Conservation (phyloP, 768 basidiomycete genomes). For the Trametes cubensis region DNA sequence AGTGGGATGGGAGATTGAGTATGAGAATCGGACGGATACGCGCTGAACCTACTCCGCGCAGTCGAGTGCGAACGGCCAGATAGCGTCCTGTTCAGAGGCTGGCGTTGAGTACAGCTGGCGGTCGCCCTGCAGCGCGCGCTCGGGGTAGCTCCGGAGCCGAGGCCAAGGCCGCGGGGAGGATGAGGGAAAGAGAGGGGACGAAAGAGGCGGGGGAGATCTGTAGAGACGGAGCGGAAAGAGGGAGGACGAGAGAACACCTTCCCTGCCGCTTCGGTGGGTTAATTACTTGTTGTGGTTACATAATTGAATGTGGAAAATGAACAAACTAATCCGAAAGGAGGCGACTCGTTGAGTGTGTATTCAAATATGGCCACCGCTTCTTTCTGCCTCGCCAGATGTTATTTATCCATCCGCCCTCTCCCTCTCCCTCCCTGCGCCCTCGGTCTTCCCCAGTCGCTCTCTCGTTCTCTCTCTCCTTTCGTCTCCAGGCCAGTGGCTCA, state of each 20-base stretch:
- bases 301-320: slow-evolving; percentile 20
- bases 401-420: slow-evolving; percentile 22
- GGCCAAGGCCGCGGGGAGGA: neutral
- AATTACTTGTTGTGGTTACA: slow-evolving; percentile 18
- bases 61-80: neutral
- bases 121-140: no score
- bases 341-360: slow-evolving; percentile 21
- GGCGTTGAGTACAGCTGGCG: no score
- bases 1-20: neutral
- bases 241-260: slow-evolving; percentile 13
- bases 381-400: slow-evolving; percentile 24
- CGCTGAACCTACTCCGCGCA: slow-evolving; percentile 20
- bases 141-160: no score
- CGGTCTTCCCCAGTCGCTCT: slow-evolving; percentile 16
- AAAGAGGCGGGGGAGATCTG: no score
- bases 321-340: slow-evolving; percentile 25
- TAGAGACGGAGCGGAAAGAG: neutral
- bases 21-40: neutral
- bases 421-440: slow-evolving; percentile 13
- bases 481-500: neutral
- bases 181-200: neutral
- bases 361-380: slow-evolving; percentile 27
- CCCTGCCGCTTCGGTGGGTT: slow-evolving; percentile 25
- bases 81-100: no score
- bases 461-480: slow-evolving; percentile 12